These are phyloP conservation scores for Kewa caespitosa DNA, from an alignment of 179 eudicot genomes.

Conservation along the genomic window DNA sequence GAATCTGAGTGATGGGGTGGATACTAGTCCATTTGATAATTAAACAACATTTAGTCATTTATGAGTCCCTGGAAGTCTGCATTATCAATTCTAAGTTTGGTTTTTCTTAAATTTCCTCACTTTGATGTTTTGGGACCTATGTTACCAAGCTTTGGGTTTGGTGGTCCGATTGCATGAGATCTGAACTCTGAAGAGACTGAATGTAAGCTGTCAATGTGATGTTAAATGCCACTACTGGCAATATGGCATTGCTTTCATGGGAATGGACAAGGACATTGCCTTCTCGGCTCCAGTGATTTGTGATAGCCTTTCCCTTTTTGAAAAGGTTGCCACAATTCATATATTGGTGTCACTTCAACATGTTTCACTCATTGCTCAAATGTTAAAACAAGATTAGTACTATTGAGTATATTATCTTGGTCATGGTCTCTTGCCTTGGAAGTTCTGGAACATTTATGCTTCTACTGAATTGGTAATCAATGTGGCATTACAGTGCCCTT, in stretches of 20 bases:
- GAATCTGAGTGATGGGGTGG: no score
- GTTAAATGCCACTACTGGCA: conserved; percentile 13
- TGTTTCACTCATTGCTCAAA: no score
- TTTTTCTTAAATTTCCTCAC: conserved; percentile 14
- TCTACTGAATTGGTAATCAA: no score
- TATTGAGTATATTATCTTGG: no score
- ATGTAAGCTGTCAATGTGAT: conserved; percentile 22
- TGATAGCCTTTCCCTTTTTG: background rate
- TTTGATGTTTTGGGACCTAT: conserved; percentile 19
- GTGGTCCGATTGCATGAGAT: conserved; percentile 10
- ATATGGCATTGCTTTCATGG: conserved; percentile 17
- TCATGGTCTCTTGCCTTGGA: no score
- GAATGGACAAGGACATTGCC: conserved; percentile 19
- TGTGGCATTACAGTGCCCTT: no score
- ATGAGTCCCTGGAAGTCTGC: no score
- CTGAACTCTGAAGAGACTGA: conserved; percentile 22
- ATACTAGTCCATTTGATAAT: no score
- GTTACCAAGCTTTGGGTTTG: conserved; percentile 20
- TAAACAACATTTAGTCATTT: no score
- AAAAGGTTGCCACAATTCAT: background rate
- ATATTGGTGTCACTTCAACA: no score
- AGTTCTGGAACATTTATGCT: no score
- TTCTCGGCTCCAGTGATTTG: conserved; percentile 17
- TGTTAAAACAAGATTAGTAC: no score
- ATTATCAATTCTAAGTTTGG: conserved; percentile 6